Evolutionary conservation across 2,329 filamentous ascomycete genomes (phyloP), one percentile per base, ranked within the genome.

Genomic region (Cyphellophora attinorum): DNA sequence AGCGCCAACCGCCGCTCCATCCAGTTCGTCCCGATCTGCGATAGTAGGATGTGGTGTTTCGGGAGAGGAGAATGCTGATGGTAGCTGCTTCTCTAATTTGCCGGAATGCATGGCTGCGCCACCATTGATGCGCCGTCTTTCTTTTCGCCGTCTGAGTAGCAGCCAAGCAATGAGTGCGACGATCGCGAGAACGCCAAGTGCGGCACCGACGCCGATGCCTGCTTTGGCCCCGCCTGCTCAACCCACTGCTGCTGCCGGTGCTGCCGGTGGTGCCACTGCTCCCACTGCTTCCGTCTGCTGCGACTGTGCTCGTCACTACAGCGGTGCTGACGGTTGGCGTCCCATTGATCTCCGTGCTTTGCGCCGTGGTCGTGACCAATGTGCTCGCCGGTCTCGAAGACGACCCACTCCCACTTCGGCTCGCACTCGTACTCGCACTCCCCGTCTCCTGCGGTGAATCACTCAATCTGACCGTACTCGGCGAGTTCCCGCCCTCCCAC

Each of bases 141-240:
- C 21, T n/a, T 25, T 25, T 8, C 34, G 13, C 11, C 34, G 27
- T 13, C 34, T 27, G 6, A 31, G n/a, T 6, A 29, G 11, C n/a
- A 31, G n/a, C 27, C 31, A 32, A 5, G n/a, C 27, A 6, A 32
- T n/a, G 11, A 31, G 15, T 15, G 27, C 27, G 14, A 31, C 27
- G 16, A 19, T 19, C 8, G 28, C 27, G 14, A 36, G 5, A 16
- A 30, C 27, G 11, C 27, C 34, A 11, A 30, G 15, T 4, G 27
- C 34, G 11, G 27, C 27, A 11, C 34, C 34, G 18, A 36, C 27
- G 17, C 34, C 34, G 5, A 36, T 36, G 6, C 34, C 34, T 17
- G 34, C 27, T 13, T 36, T 31, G n/a, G 34, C 34, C 5, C 34
- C 34, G 5, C 27, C n/a, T 33, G 19, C 8, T 8, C 5, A 33